Evolutionary conservation across 2,329 filamentous ascomycete genomes (phyloP), one percentile per base, ranked within the genome.

Genomic region (Cordyceps militaris): DNA sequence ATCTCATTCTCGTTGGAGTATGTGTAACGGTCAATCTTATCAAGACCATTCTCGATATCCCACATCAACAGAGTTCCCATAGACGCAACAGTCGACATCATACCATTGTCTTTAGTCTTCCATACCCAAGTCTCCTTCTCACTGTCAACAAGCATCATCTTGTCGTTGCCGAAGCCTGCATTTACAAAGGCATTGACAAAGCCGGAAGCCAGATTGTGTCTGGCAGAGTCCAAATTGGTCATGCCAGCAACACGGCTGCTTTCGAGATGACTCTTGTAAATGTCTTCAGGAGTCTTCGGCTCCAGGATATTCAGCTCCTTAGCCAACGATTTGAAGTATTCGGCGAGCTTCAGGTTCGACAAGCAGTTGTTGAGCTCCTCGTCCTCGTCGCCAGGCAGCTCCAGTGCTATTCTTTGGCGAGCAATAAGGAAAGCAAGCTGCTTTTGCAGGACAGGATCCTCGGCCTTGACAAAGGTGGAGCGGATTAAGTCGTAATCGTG

Each of bases 111-210:
- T 75, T 99, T 99, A 21, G 95, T 97, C 79, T 97, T 99, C 91
- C 91, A 99, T 4, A 99, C 90, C 93, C 94, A 99, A 62, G 88
- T 89, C 66, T 88, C 86, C 76, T 96, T 95, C 62, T 91, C 87
- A 59, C 89, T 87, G 21, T 94, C 88, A 43, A 91, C 87, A 59
- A 97, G 79, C 93, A 99, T 97, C 84, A 99, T 88, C 79, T 97
- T 97, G 73, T 99, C 94, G 59, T 92, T 89, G 44, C 91, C 89
- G 66, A 91, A 99, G 32, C 94, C 94, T 55, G 94, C 92, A 65
- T 99, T 99, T 61, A 94, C 91, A 67, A 99, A 97, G 0, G 89
- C 90, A 68, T 99, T 99, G 63, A 99, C 95, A 65, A 99, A 97
- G 4, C 88, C 91, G 56, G 93, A 94, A 4, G 94, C 92, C 60